These are phyloP conservation scores for Tetradesmus obliquus DNA, from an alignment of 139 green algal species.

Conservation along the genomic window DNA sequence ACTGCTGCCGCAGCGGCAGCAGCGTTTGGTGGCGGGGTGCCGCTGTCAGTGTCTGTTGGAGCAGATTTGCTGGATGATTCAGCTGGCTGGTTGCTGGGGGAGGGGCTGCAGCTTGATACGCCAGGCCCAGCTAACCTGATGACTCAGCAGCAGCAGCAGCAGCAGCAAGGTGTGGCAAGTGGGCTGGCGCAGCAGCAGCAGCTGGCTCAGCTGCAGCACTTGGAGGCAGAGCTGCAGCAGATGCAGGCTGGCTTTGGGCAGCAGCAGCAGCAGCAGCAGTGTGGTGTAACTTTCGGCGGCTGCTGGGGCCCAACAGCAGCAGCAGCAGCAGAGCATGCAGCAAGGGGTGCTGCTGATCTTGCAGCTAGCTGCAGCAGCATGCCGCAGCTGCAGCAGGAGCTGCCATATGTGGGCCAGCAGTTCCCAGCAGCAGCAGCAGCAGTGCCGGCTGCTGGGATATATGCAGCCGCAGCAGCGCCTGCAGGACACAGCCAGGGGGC, in stretches of 20 bases:
- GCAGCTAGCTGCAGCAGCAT: neutral
- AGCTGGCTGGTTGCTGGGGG: neutral
- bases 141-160: slow-evolving; percentile 10
- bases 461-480: neutral
- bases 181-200: neutral
- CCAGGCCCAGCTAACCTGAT: slow-evolving; percentile 11
- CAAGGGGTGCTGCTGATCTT: neutral
- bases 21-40: neutral
- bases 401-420: neutral
- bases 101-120: slow-evolving; percentile 5
- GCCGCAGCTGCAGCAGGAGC: slow-evolving; percentile 1
- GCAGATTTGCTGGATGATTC: slow-evolving; percentile 12
- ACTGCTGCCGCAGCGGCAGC: slow-evolving; percentile 1
- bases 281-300: neutral
- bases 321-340: neutral
- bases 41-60: neutral
- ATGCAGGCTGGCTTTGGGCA: neutral
- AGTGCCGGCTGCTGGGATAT: neutral
- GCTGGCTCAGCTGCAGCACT: neutral
- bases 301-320: neutral
- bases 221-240: neutral
- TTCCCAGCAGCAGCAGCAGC: neutral
- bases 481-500: neutral
- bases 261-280: slow-evolving; percentile 20
- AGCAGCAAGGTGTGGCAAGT: neutral